Percentiles rank a stretch among this genome's conserved stretches.
These are phyloP conservation scores for Aureobasidium uvarum DNA, from an alignment of 2,329 filamentous ascomycete species.

Conservation along the genomic window DNA sequence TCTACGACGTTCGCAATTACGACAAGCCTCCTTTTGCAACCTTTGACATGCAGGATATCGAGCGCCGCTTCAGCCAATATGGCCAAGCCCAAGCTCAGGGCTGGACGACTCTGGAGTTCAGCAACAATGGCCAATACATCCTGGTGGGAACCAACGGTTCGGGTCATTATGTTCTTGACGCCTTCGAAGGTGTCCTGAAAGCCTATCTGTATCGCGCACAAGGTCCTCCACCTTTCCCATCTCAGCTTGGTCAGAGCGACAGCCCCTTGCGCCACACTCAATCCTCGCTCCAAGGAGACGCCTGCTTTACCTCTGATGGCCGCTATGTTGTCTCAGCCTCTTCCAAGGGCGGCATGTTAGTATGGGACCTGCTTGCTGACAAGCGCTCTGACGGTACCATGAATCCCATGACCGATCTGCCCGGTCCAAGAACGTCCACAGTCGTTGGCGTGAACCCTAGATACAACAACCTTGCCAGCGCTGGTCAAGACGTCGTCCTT, in stretches of 20 bases:
- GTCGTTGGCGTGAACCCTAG: slow-evolving; percentile 86
- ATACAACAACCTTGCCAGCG: slow-evolving; percentile 87
- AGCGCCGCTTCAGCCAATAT: slow-evolving; percentile 50
- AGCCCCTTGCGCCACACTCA: slow-evolving; percentile 27
- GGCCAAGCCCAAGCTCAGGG: slow-evolving; percentile 53
- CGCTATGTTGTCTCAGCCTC: slow-evolving; percentile 83
- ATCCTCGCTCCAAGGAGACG: slow-evolving; percentile 61
- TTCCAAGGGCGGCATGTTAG: slow-evolving; percentile 66
- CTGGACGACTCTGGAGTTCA: slow-evolving; percentile 93
- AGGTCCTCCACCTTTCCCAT: slow-evolving; percentile 29
- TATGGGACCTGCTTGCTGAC: slow-evolving; percentile 73
- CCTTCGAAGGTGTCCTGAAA: slow-evolving; percentile 72
- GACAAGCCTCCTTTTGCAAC: slow-evolving; percentile 85
- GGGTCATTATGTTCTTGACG: slow-evolving; percentile 90
- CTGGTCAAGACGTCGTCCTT: slow-evolving; percentile 69
- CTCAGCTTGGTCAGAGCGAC: slow-evolving; percentile 26
- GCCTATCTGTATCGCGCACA: slow-evolving; percentile 38
- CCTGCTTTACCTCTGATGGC: slow-evolving; percentile 86
- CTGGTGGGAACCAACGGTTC: slow-evolving; percentile 78
- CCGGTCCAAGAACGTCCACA: slow-evolving; percentile 64
- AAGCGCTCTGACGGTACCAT: slow-evolving; percentile 59
- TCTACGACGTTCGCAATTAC: slow-evolving; percentile 93
- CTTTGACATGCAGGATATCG: slow-evolving; percentile 74
- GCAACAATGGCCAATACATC: slow-evolving; percentile 88
- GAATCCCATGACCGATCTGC: slow-evolving; percentile 62